Conservation (phyloP, 352 stramenopile genomes). For the Phytophthora cactorum region DNA sequence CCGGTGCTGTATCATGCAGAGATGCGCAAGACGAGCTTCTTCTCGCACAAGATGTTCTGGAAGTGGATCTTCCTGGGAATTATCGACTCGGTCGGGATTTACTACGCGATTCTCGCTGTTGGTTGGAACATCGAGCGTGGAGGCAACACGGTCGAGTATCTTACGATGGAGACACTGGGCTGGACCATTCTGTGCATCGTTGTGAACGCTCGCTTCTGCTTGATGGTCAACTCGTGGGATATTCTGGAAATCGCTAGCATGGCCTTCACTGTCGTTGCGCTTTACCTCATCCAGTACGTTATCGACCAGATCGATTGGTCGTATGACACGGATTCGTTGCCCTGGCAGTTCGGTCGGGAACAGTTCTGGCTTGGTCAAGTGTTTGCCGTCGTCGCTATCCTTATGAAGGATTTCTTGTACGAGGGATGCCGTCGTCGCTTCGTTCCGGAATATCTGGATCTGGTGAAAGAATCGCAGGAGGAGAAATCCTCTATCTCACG, state of each 20-base stretch:
- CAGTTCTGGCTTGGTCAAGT: constrained; percentile 83
- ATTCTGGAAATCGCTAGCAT: constrained; percentile 63
- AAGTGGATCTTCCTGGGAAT: constrained; percentile 83
- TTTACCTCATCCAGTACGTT: constrained; percentile 75
- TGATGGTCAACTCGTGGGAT: constrained; percentile 88
- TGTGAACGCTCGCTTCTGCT: constrained; percentile 76
- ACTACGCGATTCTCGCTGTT: constrained; percentile 57
- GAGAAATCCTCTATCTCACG: constrained; percentile 37
- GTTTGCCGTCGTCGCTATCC: constrained; percentile 67
- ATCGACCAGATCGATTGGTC: constrained; percentile 74
- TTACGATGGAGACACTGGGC: constrained; percentile 64
- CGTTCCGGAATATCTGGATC: constrained; percentile 68
- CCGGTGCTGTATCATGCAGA: constrained; percentile 73
- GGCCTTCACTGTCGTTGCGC: constrained; percentile 50
- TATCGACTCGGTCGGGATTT: constrained; percentile 82
- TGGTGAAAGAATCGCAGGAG: constrained; percentile 64
- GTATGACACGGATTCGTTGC: constrained; percentile 82
- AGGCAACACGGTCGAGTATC: constrained; percentile 63
- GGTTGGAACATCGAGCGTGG: constrained; percentile 67
- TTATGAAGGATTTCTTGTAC: constrained; percentile 78
- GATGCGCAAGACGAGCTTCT: constrained; percentile 62
- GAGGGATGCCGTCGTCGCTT: constrained; percentile 73
- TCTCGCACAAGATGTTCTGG: constrained; percentile 87
- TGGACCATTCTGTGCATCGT: constrained; percentile 85
- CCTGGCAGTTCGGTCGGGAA: constrained; percentile 70